A percentile compares a stretch with the other conserved stretches of the same genome.
These are phyloP conservation scores for Mycena leptocephala DNA, from an alignment of 768 basidiomycete genomes.

Conservation along the genomic window DNA sequence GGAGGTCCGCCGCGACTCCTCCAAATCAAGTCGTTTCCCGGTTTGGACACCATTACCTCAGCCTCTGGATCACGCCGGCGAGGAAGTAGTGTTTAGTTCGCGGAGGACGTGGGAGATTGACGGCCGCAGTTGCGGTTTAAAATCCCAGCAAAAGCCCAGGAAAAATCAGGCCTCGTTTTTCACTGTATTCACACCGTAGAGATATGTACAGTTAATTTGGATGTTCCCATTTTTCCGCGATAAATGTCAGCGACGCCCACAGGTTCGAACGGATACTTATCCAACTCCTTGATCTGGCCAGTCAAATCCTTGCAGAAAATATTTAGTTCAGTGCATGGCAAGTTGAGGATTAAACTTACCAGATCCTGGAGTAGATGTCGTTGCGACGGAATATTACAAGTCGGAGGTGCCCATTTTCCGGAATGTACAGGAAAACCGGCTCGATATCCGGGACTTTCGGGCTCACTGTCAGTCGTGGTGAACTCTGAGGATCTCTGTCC, in stretches of 20 bases:
- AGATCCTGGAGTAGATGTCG: not conserved
- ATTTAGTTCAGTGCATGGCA: not conserved
- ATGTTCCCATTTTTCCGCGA: not conserved
- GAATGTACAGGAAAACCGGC: not conserved
- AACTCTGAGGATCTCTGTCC: not conserved
- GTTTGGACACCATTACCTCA: too few relatives aligned
- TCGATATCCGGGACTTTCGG: not conserved
- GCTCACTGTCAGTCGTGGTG: too few relatives aligned
- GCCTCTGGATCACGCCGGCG: too few relatives aligned
- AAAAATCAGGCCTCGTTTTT: too few relatives aligned
- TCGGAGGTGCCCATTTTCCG: not conserved
- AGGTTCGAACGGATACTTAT: not conserved
- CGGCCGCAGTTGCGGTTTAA: too few relatives aligned
- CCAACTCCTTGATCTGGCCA: not conserved
- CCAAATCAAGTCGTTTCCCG: too few relatives aligned
- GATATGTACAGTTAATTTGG: not conserved
- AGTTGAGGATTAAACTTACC: not conserved
- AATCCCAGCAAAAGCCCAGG: too few relatives aligned
- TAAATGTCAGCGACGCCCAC: not conserved
- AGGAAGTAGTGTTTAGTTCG: too few relatives aligned
- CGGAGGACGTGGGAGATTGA: too few relatives aligned
- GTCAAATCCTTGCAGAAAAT: not conserved
- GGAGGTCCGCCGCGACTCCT: too few relatives aligned
- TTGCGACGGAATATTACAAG: not conserved
- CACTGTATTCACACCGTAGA: too few relatives aligned